Evolutionary conservation across 2,329 filamentous ascomycete genomes (phyloP).

Genomic region (Bipolaris oryzae): DNA sequence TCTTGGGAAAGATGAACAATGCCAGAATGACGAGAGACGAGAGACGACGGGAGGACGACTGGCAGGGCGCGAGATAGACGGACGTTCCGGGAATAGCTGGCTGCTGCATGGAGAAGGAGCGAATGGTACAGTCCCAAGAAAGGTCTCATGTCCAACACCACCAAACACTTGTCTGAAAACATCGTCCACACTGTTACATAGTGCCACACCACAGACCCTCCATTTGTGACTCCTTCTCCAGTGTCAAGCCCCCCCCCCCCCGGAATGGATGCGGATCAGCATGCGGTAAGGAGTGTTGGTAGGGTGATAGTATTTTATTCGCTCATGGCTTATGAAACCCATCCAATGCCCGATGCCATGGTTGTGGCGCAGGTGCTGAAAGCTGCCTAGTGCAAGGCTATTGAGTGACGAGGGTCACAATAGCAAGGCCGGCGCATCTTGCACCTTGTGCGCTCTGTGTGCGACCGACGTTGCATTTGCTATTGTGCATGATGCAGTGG

Average conservation of each 20-base stretch:
- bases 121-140: background rate
- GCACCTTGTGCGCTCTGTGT: background rate
- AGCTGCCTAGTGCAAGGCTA: background rate
- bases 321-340: background rate
- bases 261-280: background rate
- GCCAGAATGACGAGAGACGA: background rate
- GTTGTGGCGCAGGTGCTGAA: background rate
- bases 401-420: constrained; percentile 3
- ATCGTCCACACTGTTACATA: background rate
- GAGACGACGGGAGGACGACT: background rate
- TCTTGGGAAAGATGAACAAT: background rate
- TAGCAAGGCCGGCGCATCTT: background rate
- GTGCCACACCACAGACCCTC: background rate
- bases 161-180: background rate
- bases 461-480: background rate
- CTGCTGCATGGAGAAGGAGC: background rate
- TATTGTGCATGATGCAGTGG: background rate
- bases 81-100: background rate
- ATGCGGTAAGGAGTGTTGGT: background rate
- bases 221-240: background rate
- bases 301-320: background rate
- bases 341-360: background rate
- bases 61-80: background rate
- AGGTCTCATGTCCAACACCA: background rate
- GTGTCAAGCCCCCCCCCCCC: background rate